Conservation (phyloP, 805 yeast species). For the Candida pseudoglaebosa region DNA sequence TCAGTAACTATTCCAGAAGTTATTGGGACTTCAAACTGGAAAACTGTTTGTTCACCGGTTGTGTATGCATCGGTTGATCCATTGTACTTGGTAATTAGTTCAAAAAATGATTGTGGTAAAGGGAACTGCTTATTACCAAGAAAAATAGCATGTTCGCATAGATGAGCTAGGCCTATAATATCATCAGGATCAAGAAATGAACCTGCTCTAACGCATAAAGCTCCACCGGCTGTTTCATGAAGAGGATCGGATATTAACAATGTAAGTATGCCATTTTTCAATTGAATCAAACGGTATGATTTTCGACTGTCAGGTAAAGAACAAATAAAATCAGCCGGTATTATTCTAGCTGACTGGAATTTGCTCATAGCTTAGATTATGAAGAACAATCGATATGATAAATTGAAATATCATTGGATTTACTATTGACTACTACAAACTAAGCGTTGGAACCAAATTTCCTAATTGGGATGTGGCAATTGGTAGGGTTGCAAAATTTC, state of each 20-base stretch:
- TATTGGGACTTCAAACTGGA: conserved; percentile 58
- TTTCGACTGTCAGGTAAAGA: conserved; percentile 38
- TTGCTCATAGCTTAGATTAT: conserved; percentile 7
- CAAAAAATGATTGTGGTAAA: conserved; percentile 41
- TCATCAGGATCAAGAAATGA: conserved; percentile 72
- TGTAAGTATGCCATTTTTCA: conserved; percentile 67
- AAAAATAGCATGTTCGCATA: conserved; percentile 24
- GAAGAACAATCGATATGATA: no score
- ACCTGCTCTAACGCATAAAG: conserved; percentile 76
- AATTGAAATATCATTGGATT: no score
- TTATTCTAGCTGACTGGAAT: conserved; percentile 9
- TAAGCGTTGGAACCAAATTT: conserved; percentile 5
- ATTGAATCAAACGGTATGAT: conserved; percentile 41
- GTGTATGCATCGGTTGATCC: conserved; percentile 69
- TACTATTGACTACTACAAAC: no score
- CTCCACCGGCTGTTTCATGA: conserved; percentile 59
- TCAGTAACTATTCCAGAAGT: conserved; percentile 20
- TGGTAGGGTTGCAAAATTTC: no score
- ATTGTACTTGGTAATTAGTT: conserved; percentile 41
- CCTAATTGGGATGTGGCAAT: conserved; percentile 6
- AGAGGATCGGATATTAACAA: conserved; percentile 75
- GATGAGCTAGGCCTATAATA: conserved; percentile 80
- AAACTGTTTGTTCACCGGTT: conserved; percentile 62
- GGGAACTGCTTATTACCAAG: conserved; percentile 55
- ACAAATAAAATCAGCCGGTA: conserved; percentile 14